Evolutionary conservation across 2,329 filamentous ascomycete genomes (phyloP).

Genomic region (Fusarium buxicola): DNA sequence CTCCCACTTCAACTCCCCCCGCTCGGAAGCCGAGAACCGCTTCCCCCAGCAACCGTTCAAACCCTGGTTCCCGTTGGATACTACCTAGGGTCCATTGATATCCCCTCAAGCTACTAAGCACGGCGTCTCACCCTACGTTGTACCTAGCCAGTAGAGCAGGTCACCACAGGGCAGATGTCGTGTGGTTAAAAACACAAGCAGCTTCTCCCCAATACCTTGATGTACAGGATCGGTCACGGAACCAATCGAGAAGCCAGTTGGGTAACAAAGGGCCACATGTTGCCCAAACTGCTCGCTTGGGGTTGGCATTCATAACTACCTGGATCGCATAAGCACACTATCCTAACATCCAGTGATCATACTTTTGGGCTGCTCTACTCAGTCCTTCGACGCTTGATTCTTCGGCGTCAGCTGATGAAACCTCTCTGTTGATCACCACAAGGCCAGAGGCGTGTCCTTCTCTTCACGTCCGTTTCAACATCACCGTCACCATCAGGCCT

Average conservation of each 20-base stretch:
- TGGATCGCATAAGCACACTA: neutral
- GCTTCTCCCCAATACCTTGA: neutral
- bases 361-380: conserved; percentile 26
- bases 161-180: neutral
- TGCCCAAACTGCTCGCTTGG: neutral
- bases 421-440: conserved; percentile 16
- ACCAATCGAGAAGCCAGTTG: neutral
- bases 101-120: conserved; percentile 20
- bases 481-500: conserved; percentile 33
- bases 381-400: conserved; percentile 18
- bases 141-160: neutral
- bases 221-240: neutral
- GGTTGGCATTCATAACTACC: neutral
- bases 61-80: conserved; percentile 12
- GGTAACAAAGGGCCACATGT: no score
- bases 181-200: neutral
- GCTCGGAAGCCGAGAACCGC: conserved; percentile 44
- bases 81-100: conserved; percentile 29
- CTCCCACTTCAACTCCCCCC: conserved; percentile 28
- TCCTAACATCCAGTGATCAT: conserved; percentile 1
- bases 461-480: conserved; percentile 26
- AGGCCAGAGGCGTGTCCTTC: conserved; percentile 23
- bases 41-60: conserved; percentile 6
- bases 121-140: neutral
- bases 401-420: conserved; percentile 27